Percentiles rank a stretch among this genome's conserved stretches.
Evolutionary conservation across 1,139 yeast species (phyloP).

Genomic region (Nakaseomyces sp.): DNA sequence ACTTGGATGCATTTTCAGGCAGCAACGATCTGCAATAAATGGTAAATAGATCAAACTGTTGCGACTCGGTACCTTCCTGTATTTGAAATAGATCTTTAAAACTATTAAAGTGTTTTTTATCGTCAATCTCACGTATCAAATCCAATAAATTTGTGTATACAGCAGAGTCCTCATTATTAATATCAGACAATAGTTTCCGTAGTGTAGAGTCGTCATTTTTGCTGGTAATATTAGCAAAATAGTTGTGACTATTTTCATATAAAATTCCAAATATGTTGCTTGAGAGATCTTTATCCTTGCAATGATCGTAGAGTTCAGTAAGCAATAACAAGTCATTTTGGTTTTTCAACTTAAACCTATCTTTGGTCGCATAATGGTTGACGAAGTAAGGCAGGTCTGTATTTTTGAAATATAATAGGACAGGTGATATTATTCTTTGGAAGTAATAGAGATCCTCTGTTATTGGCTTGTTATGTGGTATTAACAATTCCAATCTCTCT

Average conservation of each 20-base stretch:
- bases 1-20: not conserved
- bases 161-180: not conserved
- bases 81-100: slow-evolving; percentile 2
- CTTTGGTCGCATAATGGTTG: not conserved
- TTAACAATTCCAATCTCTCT: not conserved
- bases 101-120: slow-evolving; percentile 1
- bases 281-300: not conserved
- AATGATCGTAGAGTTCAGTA: not conserved
- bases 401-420: not conserved
- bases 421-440: not conserved
- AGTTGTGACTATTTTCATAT: slow-evolving; percentile 2
- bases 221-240: not conserved
- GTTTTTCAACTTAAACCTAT: not conserved
- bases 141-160: not conserved
- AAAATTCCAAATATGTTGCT: not conserved
- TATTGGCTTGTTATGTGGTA: not conserved
- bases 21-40: not conserved
- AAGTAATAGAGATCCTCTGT: not conserved
- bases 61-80: slow-evolving; percentile 5
- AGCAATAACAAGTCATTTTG: not conserved
- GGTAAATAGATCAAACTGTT: slow-evolving; percentile 3
- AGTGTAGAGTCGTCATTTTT: not conserved
- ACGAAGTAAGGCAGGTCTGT: not conserved
- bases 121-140: not conserved
- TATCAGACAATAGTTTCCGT: not conserved